phyloP scores from a whole-genome alignment of 208 protist species.

The Acanthamoeba triangularis region DNA sequence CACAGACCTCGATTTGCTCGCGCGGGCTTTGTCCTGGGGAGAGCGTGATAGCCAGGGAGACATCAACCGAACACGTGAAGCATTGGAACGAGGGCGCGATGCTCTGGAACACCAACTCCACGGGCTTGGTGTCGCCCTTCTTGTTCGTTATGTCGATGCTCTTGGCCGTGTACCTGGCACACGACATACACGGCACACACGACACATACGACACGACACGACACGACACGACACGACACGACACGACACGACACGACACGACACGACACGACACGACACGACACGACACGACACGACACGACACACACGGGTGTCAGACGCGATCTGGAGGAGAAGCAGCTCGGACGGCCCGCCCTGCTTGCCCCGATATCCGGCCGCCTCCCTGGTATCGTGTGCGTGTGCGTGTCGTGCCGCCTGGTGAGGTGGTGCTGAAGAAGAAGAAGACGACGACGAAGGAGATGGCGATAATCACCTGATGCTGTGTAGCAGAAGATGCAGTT shows the following conservation, averaged over 20 bases:
- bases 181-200: background rate
- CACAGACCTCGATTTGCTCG: background rate
- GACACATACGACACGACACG: background rate
- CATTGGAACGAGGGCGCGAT: background rate
- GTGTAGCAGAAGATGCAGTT: background rate
- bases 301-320: background rate
- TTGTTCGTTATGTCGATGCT: conserved; percentile 11
- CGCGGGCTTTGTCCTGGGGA: background rate
- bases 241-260: too few relatives aligned
- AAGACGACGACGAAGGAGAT: background rate
- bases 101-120: background rate
- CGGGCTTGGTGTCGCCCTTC: background rate
- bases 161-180: background rate
- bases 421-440: background rate
- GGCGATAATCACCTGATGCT: conserved; percentile 19
- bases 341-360: conserved; percentile 15
- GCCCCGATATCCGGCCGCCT: background rate
- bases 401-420: background rate
- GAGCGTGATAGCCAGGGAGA: background rate
- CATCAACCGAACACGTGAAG: background rate
- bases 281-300: too few relatives aligned
- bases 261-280: background rate
- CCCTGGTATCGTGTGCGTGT: background rate
- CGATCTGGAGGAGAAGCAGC: conserved; percentile 7
- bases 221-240: too few relatives aligned